Conservation (phyloP, 345 rosid genomes). For the Citrus reticulata region DNA sequence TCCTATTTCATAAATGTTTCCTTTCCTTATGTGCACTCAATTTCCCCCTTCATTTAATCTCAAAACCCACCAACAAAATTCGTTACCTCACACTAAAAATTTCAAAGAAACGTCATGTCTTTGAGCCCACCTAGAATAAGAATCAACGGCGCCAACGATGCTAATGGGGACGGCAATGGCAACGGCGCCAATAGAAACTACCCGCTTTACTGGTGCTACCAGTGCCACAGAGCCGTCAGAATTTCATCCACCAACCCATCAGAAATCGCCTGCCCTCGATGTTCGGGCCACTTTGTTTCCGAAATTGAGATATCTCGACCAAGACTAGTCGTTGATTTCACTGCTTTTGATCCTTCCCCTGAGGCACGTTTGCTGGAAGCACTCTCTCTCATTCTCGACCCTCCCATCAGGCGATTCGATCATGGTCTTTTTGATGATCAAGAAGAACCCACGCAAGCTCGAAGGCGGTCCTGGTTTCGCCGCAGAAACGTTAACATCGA, state of each 20-base stretch:
- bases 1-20: neutral
- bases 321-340: slow-evolving; percentile 40
- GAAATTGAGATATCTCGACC: slow-evolving; percentile 50
- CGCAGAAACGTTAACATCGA: neutral
- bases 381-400: slow-evolving; percentile 62
- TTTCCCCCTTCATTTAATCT: neutral
- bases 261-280: slow-evolving; percentile 56
- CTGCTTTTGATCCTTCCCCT: slow-evolving; percentile 62
- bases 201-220: slow-evolving; percentile 82
- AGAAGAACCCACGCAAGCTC: neutral
- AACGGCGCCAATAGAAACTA: slow-evolving; percentile 11
- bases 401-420: slow-evolving; percentile 32
- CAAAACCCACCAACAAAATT: neutral
- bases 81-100: neutral
- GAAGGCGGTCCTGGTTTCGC: slow-evolving; percentile 21
- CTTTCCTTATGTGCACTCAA: neutral
- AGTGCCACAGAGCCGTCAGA: slow-evolving; percentile 56
- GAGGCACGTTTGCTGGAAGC: slow-evolving; percentile 70
- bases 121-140: slow-evolving; percentile 36
- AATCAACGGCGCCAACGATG: neutral
- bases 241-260: slow-evolving; percentile 38
- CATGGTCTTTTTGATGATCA: slow-evolving; percentile 2
- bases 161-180: neutral
- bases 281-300: slow-evolving; percentile 47
- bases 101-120: slow-evolving; percentile 29